Evolutionary conservation across 129 eudicot genomes (phyloP).

Genomic region (Rutidosis leptorrhynchoides): DNA sequence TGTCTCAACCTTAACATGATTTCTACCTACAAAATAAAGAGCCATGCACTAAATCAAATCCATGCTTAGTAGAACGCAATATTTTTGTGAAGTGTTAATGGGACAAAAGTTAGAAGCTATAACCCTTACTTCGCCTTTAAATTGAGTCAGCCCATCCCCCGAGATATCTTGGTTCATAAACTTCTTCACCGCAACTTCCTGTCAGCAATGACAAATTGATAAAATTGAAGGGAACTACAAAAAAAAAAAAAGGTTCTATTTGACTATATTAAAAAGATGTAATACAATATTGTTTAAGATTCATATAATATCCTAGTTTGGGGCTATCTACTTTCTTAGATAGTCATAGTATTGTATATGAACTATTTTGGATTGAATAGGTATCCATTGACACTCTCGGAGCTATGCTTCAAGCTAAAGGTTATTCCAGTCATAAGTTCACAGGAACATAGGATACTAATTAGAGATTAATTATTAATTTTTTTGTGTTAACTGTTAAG

Average conservation of each 20-base stretch:
- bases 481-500: background rate
- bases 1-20: constrained; percentile 96
- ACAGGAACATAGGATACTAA: background rate
- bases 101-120: constrained; percentile 14
- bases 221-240: background rate
- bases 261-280: background rate
- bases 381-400: background rate
- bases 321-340: background rate
- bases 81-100: background rate
- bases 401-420: background rate
- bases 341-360: background rate
- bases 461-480: background rate
- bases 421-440: background rate
- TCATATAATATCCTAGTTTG: background rate
- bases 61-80: constrained; percentile 1
- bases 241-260: background rate
- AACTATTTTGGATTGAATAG: background rate
- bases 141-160: constrained; percentile 81
- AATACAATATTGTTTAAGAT: background rate
- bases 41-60: constrained; percentile 13
- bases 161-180: constrained; percentile 90
- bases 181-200: constrained; percentile 82
- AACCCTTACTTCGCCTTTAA: constrained; percentile 76
- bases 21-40: constrained; percentile 64
- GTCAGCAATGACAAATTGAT: constrained; percentile 26